These are phyloP conservation scores for Phialocephala subalpina DNA, from an alignment of 2,329 filamentous ascomycete genomes.

Conservation along the genomic window DNA sequence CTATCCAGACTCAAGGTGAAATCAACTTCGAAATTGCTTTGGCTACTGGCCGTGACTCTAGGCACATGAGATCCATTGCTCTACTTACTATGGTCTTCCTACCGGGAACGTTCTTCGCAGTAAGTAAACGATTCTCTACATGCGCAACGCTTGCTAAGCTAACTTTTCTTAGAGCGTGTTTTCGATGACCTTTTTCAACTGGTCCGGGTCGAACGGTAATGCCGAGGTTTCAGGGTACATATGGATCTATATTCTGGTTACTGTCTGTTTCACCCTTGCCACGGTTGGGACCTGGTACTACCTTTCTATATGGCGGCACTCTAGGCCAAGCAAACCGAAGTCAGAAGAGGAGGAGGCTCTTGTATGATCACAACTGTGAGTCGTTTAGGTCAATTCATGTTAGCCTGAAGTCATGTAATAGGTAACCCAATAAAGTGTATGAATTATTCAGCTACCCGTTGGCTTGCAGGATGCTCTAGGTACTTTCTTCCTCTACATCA, in stretches of 20 bases:
- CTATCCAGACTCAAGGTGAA: conserved; percentile 15
- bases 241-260: conserved; percentile 2
- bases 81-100: conserved; percentile 51
- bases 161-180: conserved; percentile 16
- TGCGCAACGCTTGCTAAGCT: neutral
- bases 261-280: neutral
- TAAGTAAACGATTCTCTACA: neutral
- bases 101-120: conserved; percentile 50
- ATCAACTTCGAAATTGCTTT: conserved; percentile 21
- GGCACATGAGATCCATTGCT: conserved; percentile 50
- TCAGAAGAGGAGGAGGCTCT: neutral
- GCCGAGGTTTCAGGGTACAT: neutral
- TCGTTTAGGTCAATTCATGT: neutral
- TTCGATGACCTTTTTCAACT: conserved; percentile 26
- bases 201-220: conserved; percentile 6
- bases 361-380: neutral
- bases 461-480: no score
- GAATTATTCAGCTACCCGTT: no score
- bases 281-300: neutral
- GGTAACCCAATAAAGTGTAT: no score
- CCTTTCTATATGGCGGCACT: neutral
- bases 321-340: neutral
- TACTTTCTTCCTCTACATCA: no score
- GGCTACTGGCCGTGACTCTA: conserved; percentile 17
- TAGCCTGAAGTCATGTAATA: neutral